Percentiles rank a stretch among this genome's conserved stretches.
phyloP scores from a whole-genome alignment of 2,329 filamentous ascomycete species.

The Monosporascus sp. region DNA sequence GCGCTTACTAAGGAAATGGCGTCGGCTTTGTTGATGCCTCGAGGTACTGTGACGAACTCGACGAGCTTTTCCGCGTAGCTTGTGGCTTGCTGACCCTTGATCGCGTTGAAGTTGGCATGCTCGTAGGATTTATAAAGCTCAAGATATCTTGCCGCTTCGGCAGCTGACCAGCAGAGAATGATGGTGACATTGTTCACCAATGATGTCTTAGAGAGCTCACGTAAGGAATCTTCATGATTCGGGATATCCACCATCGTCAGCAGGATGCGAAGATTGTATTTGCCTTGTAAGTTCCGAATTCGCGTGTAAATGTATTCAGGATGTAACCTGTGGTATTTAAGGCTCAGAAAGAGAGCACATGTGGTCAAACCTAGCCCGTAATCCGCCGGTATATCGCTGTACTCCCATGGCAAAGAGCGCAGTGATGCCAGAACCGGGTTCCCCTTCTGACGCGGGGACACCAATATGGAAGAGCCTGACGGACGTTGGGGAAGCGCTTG shows the following conservation, averaged over 20 bases:
- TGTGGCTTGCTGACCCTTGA: slow-evolving; percentile 77
- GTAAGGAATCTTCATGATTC: slow-evolving; percentile 85
- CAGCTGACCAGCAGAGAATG: slow-evolving; percentile 88
- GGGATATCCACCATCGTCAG: slow-evolving; percentile 91
- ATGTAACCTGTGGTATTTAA: slow-evolving; percentile 96
- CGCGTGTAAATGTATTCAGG: slow-evolving; percentile 97
- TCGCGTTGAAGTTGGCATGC: slow-evolving; percentile 72
- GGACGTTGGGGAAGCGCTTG: slow-evolving; percentile 68
- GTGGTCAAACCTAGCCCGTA: slow-evolving; percentile 84
- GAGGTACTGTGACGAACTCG: slow-evolving; percentile 86
- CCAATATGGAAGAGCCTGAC: slow-evolving; percentile 73
- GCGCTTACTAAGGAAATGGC: slow-evolving; percentile 84
- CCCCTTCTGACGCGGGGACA: slow-evolving; percentile 88
- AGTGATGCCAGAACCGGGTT: slow-evolving; percentile 87
- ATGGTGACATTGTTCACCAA: slow-evolving; percentile 89
- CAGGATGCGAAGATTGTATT: slow-evolving; percentile 81
- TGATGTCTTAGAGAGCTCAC: slow-evolving; percentile 87
- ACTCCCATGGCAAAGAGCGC: slow-evolving; percentile 85
- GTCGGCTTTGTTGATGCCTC: slow-evolving; percentile 91
- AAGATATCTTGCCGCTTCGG: slow-evolving; percentile 88
- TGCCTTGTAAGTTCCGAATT: slow-evolving; percentile 76
- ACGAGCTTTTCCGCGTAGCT: slow-evolving; percentile 82
- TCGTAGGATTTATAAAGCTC: slow-evolving; percentile 95
- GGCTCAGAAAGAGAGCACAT: slow-evolving; percentile 84
- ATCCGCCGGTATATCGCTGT: slow-evolving; percentile 92